Percentiles rank a stretch among this genome's conserved stretches.
Evolutionary conservation across 2,329 filamentous ascomycete genomes (phyloP).

Genomic region (Botrytis sinoallii): DNA sequence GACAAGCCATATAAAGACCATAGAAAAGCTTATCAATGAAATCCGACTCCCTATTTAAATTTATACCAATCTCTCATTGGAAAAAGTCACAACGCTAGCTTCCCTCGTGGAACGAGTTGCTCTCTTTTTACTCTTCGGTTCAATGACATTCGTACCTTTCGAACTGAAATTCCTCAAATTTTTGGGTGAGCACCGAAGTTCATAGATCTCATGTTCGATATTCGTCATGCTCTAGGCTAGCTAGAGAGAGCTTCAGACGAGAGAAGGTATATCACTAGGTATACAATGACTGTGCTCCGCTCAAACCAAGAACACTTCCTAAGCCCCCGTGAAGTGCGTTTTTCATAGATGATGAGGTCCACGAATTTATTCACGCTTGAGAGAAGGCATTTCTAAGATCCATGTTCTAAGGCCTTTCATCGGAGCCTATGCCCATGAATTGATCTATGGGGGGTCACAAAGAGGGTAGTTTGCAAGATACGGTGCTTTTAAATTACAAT

Average conservation of each 20-base stretch:
- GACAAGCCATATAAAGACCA: no score
- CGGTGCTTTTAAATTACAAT: not conserved
- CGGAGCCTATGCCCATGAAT: not conserved
- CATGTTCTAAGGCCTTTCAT: accelerated
- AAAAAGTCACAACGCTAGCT: not conserved
- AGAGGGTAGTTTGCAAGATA: not conserved
- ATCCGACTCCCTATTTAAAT: not conserved
- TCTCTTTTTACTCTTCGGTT: not conserved
- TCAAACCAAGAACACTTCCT: not conserved
- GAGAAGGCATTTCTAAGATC: not conserved
- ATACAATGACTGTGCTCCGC: no score
- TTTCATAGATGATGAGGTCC: not conserved
- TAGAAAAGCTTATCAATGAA: not conserved
- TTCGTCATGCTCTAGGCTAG: not conserved
- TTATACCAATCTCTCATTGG: not conserved
- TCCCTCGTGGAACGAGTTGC: not conserved
- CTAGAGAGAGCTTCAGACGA: not conserved
- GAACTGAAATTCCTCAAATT: not conserved
- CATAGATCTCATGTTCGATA: not conserved
- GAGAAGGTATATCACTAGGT: not conserved
- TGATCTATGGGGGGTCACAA: not conserved
- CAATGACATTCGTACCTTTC: not conserved
- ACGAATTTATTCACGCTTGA: not conserved
- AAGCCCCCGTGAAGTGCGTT: no score
- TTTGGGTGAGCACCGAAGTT: not conserved